Percentiles rank a stretch among this genome's conserved stretches.
Evolutionary conservation across 2,329 filamentous ascomycete genomes (phyloP).

Genomic region (Leptographium wingfieldii): DNA sequence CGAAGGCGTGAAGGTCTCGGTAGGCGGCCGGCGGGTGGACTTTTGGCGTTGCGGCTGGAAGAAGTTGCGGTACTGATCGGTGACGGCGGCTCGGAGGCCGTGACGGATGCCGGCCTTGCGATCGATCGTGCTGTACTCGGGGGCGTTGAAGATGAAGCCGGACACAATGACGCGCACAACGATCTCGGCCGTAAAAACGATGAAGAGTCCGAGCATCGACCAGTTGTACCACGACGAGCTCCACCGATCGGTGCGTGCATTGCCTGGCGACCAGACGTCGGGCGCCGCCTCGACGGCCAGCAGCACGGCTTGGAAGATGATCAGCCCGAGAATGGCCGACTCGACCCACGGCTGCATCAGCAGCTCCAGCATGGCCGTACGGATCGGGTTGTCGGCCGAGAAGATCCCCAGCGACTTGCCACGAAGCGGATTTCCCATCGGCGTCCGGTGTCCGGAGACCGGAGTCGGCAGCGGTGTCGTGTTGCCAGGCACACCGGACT

Average conservation of each 20-base stretch:
- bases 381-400: constrained; percentile 60
- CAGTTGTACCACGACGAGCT: constrained; percentile 61
- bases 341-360: constrained; percentile 80
- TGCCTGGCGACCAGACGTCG: constrained; percentile 51
- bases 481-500: constrained; percentile 21
- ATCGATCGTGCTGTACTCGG: constrained; percentile 85
- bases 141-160: constrained; percentile 79
- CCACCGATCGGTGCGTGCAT: constrained; percentile 52
- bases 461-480: constrained; percentile 18
- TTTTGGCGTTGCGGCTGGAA: constrained; percentile 72
- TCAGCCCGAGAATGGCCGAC: constrained; percentile 73
- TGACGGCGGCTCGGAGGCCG: constrained; percentile 60
- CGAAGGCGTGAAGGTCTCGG: constrained; percentile 36
- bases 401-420: constrained; percentile 83
- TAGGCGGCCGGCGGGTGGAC: constrained; percentile 43
- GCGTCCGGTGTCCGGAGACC: constrained; percentile 15
- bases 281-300: constrained; percentile 70
- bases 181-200: constrained; percentile 81
- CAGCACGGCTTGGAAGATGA: constrained; percentile 78
- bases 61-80: constrained; percentile 62
- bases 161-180: constrained; percentile 80
- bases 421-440: constrained; percentile 61
- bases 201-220: constrained; percentile 69
- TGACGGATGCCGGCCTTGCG: constrained; percentile 60
- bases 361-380: constrained; percentile 66